Base-by-base conservation (phyloP, 148 eudicot species). In the Selenicereus undatus region DNA sequence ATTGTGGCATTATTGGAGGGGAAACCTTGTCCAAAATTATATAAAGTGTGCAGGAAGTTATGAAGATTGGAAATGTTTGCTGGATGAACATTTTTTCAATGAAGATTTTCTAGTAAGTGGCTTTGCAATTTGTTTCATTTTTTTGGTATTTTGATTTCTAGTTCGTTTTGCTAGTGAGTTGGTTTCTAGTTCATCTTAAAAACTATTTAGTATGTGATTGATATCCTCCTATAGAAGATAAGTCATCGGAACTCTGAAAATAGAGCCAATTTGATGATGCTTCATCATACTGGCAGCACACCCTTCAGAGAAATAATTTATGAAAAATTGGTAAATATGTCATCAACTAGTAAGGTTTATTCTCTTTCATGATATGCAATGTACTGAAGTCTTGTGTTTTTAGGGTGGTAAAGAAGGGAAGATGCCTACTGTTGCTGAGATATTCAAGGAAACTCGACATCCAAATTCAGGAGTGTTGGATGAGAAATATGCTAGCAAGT, bases 271-370 rank as follows among this genome's bases (percentile, higher is more conserved):
- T 4, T 24, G 10, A 74, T 17, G 1, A 74, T 50, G 62, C 77
- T 18, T 22, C 77, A 48, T 24, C 60, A 14, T 26, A 74, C 62
- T 5, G 77, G 77, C 24, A 74, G 77, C 62, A 74, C 22, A 18
- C 77, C 77, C 8, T 48, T 74, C 8, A 74, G 36, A 50, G 56
- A 74, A 48, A 22, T 74, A 11, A 27, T 74, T 11, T 74, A 56
- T 50, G 18, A 24, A 29, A 8, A 29, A 69, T 29, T 29, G 16
- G 5, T 69, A 29, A 29, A 4, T 54, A 54, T 54, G 9, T 7
- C 11, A 54, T 32, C 8, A 50, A 10, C 20, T 54, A 4, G 14
- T 3, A 11, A 16, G 20, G 13, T 16, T 11, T 4, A 54, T 54
- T 54, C 14, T 3, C 5, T 54, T 12, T 54, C 4, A 54, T 54